phyloP scores from a whole-genome alignment of 2,329 filamentous ascomycete genomes.

The Fusarium graminum region DNA sequence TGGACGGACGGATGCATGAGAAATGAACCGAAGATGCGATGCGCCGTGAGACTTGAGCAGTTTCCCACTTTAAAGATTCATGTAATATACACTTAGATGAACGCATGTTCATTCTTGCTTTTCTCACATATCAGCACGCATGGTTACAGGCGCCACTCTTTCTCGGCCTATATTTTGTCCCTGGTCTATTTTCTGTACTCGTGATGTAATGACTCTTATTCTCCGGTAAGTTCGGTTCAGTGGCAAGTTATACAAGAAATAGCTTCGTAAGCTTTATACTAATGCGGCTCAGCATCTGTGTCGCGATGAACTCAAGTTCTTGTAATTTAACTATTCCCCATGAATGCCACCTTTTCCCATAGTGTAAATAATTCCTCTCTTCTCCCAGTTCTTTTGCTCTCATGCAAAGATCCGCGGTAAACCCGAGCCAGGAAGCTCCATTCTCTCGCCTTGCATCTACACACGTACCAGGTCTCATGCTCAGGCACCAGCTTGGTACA shows the following conservation, averaged over 20 bases:
- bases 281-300: slow-evolving; percentile 11
- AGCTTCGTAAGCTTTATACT: slow-evolving; percentile 33
- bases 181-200: background rate
- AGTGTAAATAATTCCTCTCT: slow-evolving; percentile 30
- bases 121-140: slow-evolving; percentile 2
- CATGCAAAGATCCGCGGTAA: slow-evolving; percentile 1
- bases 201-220: slow-evolving; percentile 21
- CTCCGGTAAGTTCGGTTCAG: slow-evolving; percentile 33
- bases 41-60: slow-evolving; percentile 13
- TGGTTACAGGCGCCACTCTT: background rate
- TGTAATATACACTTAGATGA: slow-evolving; percentile 45
- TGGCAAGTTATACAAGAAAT: slow-evolving; percentile 28
- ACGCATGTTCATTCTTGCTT: slow-evolving; percentile 14
- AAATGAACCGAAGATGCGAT: slow-evolving; percentile 26
- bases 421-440: slow-evolving; percentile 22
- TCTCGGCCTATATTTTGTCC: background rate
- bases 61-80: slow-evolving; percentile 32
- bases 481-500: slow-evolving; percentile 2
- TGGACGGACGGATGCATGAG: slow-evolving; percentile 26
- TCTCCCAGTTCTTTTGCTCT: slow-evolving; percentile 23
- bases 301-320: slow-evolving; percentile 9
- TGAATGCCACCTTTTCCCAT: slow-evolving; percentile 22
- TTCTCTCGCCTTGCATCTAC: slow-evolving; percentile 33
- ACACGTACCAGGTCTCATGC: slow-evolving; percentile 4
- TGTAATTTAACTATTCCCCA: slow-evolving; percentile 28